Evolutionary conservation across 306 rosid species (phyloP).

Genomic region (Nissolia schottii): DNA sequence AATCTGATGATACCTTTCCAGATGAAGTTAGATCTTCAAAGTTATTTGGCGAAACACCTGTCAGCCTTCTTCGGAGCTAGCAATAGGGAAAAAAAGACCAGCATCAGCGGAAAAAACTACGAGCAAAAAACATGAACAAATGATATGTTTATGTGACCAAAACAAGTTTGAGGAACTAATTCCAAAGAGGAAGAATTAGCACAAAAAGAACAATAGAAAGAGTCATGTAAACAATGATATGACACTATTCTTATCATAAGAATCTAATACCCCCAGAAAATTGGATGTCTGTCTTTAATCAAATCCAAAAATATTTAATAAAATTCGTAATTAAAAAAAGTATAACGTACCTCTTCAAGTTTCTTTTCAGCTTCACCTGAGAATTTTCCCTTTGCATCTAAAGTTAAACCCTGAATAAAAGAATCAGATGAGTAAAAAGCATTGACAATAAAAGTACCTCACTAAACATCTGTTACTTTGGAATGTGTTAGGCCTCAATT

Average conservation of each 20-base stretch:
- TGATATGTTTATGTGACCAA: background rate
- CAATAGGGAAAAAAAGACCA: slow-evolving; percentile 16
- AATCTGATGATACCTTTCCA: slow-evolving; percentile 69
- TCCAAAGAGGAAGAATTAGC: background rate
- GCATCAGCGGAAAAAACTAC: background rate
- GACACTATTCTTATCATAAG: background rate
- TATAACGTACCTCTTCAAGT: slow-evolving; percentile 87
- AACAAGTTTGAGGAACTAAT: slow-evolving; percentile 1
- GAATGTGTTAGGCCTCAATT: background rate
- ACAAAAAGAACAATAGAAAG: background rate
- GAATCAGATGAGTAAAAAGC: slow-evolving; percentile 10
- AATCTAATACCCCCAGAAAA: background rate
- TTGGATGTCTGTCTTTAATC: background rate
- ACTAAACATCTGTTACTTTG: slow-evolving; percentile 12
- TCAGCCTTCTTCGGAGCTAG: slow-evolving; percentile 77
- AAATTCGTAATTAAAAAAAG: background rate
- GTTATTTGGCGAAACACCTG: slow-evolving; percentile 50
- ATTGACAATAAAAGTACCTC: background rate
- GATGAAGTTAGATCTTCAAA: slow-evolving; percentile 68
- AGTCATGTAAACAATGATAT: background rate
- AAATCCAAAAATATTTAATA: background rate
- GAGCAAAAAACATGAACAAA: slow-evolving; percentile 9
- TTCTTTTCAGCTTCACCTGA: slow-evolving; percentile 85
- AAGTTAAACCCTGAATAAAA: slow-evolving; percentile 61
- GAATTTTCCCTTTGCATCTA: slow-evolving; percentile 75